phyloP scores from a whole-genome alignment of 1,139 yeast species.

The Suzukiozyma palmioleophila region DNA sequence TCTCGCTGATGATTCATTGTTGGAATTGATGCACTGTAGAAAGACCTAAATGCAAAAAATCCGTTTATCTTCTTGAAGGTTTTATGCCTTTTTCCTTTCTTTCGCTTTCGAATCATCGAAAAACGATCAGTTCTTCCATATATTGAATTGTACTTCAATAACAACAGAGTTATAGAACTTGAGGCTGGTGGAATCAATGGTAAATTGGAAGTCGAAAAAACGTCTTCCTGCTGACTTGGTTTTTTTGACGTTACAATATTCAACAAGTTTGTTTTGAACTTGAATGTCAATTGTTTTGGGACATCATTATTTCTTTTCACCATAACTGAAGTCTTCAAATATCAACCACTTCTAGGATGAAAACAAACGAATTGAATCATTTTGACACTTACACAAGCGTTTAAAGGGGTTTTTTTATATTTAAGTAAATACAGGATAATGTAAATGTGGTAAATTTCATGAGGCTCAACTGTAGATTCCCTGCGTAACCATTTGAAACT shows the following conservation, averaged over 20 bases:
- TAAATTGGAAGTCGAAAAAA: conserved; percentile 6
- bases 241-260: neutral
- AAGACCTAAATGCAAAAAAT: conserved; percentile 34
- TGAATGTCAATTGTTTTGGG: conserved; percentile 6
- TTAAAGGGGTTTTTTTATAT: neutral
- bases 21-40: conserved; percentile 23
- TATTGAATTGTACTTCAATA: conserved; percentile 7
- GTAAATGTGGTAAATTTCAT: neutral
- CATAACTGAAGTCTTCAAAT: no score
- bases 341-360: neutral
- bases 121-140: conserved; percentile 3
- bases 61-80: conserved; percentile 20
- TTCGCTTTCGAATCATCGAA: neutral
- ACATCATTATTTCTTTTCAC: neutral
- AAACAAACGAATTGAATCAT: neutral
- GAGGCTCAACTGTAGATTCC: conserved; percentile 68
- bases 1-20: conserved; percentile 21
- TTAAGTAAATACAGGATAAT: neutral
- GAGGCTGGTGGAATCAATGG: conserved; percentile 10
- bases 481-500: conserved; percentile 88
- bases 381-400: conserved; percentile 1
- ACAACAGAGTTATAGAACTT: conserved; percentile 6
- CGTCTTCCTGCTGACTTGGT: conserved; percentile 1
- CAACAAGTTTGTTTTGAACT: conserved; percentile 4
- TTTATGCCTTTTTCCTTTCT: neutral